Conservation (phyloP, 768 basidiomycete species). For the Paxillus rubicundulus region DNA sequence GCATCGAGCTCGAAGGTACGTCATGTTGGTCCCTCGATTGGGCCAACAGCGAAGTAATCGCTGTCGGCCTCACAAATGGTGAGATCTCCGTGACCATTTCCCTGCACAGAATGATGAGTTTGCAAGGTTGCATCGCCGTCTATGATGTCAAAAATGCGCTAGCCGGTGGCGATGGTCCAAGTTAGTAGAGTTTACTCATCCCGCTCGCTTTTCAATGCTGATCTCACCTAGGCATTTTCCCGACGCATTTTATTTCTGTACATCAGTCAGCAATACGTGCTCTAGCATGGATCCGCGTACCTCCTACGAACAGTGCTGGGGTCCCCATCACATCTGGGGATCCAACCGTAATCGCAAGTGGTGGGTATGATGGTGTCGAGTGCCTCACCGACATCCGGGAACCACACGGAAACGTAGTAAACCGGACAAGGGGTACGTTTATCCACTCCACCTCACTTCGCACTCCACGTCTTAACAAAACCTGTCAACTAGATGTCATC, state of each 20-base stretch:
- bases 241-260: slow-evolving; percentile 67
- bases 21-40: slow-evolving; percentile 84
- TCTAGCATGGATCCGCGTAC: slow-evolving; percentile 71
- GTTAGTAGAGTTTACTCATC: slow-evolving; percentile 25
- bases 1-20: slow-evolving; percentile 73
- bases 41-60: slow-evolving; percentile 82
- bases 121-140: slow-evolving; percentile 51
- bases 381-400: slow-evolving; percentile 78
- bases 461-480: neutral
- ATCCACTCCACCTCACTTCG: neutral
- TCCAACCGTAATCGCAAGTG: slow-evolving; percentile 72
- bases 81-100: neutral
- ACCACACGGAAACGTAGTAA: slow-evolving; percentile 61
- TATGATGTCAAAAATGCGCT: slow-evolving; percentile 52
- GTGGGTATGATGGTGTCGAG: slow-evolving; percentile 78
- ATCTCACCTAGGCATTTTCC: slow-evolving; percentile 41
- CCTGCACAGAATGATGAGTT: neutral
- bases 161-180: slow-evolving; percentile 26
- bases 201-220: neutral
- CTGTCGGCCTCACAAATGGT: slow-evolving; percentile 87
- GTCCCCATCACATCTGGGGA: slow-evolving; percentile 45
- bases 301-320: slow-evolving; percentile 51
- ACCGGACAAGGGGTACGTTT: slow-evolving; percentile 67
- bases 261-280: slow-evolving; percentile 82
- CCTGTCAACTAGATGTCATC: slow-evolving; percentile 56